A percentile compares a stretch with the other conserved stretches of the same genome.
These are phyloP conservation scores for Sanghuangporus baumii DNA, from an alignment of 1,284 basidiomycete species.

Conservation along the genomic window DNA sequence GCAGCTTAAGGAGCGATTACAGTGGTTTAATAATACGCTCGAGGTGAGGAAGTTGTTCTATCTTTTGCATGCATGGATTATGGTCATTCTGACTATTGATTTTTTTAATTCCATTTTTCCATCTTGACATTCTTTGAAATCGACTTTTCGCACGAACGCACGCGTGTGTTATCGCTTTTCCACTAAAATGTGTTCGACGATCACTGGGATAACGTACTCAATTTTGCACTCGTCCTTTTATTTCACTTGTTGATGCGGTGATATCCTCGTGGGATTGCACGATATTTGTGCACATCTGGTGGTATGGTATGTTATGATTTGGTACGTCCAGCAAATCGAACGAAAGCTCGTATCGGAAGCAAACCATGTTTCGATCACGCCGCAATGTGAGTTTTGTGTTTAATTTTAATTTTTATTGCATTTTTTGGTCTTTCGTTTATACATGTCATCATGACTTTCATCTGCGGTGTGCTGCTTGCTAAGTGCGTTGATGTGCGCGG, in stretches of 20 bases:
- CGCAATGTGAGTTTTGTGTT: slow-evolving; percentile 52
- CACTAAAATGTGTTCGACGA: no score
- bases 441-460: not conserved
- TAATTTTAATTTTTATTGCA: not conserved
- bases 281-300: not conserved
- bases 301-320: not conserved
- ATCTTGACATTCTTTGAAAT: no score
- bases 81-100: slow-evolving; percentile 1
- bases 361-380: slow-evolving; percentile 56
- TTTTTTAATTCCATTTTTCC: not conserved
- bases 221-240: no score
- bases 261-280: no score
- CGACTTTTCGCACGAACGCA: no score
- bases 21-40: slow-evolving; percentile 74
- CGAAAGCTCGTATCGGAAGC: slow-evolving; percentile 66
- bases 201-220: no score
- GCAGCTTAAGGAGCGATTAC: slow-evolving; percentile 64
- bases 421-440: not conserved
- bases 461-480: not conserved
- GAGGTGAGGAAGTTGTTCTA: slow-evolving; percentile 43
- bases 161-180: no score
- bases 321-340: slow-evolving; percentile 64
- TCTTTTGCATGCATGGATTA: not conserved
- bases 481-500: not conserved
- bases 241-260: not conserved